These are phyloP conservation scores for Trichoderma semiorbis DNA, from an alignment of 2,329 filamentous ascomycete genomes.

Conservation along the genomic window DNA sequence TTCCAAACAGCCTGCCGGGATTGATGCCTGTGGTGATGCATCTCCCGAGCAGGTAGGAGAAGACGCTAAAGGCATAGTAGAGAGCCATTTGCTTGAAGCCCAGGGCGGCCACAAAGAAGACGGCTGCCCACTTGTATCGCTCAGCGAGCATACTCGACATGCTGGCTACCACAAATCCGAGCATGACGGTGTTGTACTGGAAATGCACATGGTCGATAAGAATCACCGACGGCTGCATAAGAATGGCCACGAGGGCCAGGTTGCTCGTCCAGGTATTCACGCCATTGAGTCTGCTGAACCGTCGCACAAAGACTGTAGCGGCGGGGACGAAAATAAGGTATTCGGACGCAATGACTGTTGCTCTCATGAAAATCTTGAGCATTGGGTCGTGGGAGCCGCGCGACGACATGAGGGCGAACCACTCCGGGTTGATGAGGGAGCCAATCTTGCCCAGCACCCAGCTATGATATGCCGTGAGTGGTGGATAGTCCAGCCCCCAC, in stretches of 20 bases:
- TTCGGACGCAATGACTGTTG: slow-evolving; percentile 85
- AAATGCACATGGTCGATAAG: slow-evolving; percentile 95
- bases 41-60: slow-evolving; percentile 83
- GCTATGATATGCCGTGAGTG: slow-evolving; percentile 96
- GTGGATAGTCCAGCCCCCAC: slow-evolving; percentile 98
- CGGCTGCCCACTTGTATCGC: slow-evolving; percentile 79
- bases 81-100: slow-evolving; percentile 99
- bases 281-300: slow-evolving; percentile 71
- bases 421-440: slow-evolving; percentile 69
- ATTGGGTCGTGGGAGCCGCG: slow-evolving; percentile 74
- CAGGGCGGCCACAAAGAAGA: slow-evolving; percentile 91
- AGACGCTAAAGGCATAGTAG: slow-evolving; percentile 92
- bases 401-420: slow-evolving; percentile 84
- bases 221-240: slow-evolving; percentile 88
- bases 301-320: slow-evolving; percentile 76
- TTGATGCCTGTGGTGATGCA: slow-evolving; percentile 75
- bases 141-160: slow-evolving; percentile 87
- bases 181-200: slow-evolving; percentile 98
- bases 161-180: slow-evolving; percentile 81
- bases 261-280: slow-evolving; percentile 79
- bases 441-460: slow-evolving; percentile 92
- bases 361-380: slow-evolving; percentile 94
- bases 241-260: slow-evolving; percentile 80
- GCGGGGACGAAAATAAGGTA: slow-evolving; percentile 88
- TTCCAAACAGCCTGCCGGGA: slow-evolving; percentile 64